Evolutionary conservation across 169 alveolate genomes (phyloP), one percentile per base, ranked within the genome.

Genomic region (Toxoplasma gondii): DNA sequence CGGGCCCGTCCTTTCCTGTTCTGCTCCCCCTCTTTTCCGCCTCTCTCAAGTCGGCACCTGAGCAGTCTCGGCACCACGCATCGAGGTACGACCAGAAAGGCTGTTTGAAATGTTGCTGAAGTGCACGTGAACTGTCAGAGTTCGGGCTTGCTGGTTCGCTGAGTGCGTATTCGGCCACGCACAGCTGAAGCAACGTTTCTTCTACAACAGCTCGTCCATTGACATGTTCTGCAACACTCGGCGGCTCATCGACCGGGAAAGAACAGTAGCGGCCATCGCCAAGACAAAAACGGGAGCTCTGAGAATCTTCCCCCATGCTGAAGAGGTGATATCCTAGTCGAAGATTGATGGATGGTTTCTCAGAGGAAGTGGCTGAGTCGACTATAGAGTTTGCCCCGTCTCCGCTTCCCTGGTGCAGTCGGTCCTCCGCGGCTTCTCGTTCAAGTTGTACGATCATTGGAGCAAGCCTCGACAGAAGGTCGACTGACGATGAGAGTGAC

Each of bases 151-250:
- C 1, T 27, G 74, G n/a, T 22, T 31, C 49, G 44, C 39, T 41
- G 67, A 67, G 34, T 49, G 90, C 90, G 86, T 78, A 78, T 24
- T 82, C 90, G 31, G 64, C 58, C 34, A 82, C 54, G 41, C 90
- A 82, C 67, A 82, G 90, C 90, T 82, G 90, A 38, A 82, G 90
- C 90, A 82, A 43, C 17, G 54, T 43, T 67, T 82, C 90, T 27
- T 82, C 90, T 41, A 36, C 90, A 22, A 82, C 64, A 1, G 53
- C 69, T 10, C 90, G 90, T 7, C 90, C 90, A 82, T 24, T 17
- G 69, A 82, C 90, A 31, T 39, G 90, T 2, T 82, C 67, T 9
- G 90, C n/a, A 31, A 38, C 31, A 4, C 4, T 0, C 7, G 90
- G 69, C 38, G 67, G 69, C 53, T 82, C 90, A 36, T 82, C 90